Base-by-base conservation (phyloP, 257 asterid genomes). In the Salvia rosmarinus region DNA sequence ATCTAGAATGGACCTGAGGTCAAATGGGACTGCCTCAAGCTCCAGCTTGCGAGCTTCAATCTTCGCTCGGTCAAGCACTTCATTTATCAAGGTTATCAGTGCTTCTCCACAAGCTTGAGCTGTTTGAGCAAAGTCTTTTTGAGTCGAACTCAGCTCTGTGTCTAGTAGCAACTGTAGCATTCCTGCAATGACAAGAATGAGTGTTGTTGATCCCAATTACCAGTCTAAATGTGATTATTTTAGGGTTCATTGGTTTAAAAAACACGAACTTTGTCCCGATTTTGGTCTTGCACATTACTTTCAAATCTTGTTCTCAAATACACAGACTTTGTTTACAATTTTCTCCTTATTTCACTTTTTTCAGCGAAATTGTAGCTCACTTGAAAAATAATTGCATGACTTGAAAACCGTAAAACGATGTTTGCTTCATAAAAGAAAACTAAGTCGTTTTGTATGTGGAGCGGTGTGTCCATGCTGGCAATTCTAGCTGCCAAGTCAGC, bases 61-160 rank as follows among this genome's bases (percentile, higher is more conserved):
- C 79, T 93, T 93, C 21, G 97, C 97, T 40, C 92, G 86, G 71
- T 93, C 98, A 54, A 93, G 97, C 76, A 93, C 92, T 85, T 89
- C 97, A 66, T 93, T 93, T 72, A 93, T 93, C 84, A 93, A 84
- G 42, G 92, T 84, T 84, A 93, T 89, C 67, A 90, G 76, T 56
- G 97, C 87, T 69, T 81, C 88, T 67, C 97, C 97, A 75, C 98
- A 93, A 56, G 87, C 97, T 83, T 93, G 90, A 70, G 98, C 98
- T 59, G 97, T 93, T 84, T 90, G 92, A 62, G 95, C 95, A 77
- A 79, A 90, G 80, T 93, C 97, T 76, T 90, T 84, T 75, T 93
- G 98, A 2, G 95, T 91, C 17, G 97, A 87, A 76, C 88, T 79
- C 72, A 90, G 82, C 49, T 89, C 92, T 13, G 98, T 89, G 75